phyloP scores from a whole-genome alignment of 441 rosid genomes.

The Adansonia rubrostipa region DNA sequence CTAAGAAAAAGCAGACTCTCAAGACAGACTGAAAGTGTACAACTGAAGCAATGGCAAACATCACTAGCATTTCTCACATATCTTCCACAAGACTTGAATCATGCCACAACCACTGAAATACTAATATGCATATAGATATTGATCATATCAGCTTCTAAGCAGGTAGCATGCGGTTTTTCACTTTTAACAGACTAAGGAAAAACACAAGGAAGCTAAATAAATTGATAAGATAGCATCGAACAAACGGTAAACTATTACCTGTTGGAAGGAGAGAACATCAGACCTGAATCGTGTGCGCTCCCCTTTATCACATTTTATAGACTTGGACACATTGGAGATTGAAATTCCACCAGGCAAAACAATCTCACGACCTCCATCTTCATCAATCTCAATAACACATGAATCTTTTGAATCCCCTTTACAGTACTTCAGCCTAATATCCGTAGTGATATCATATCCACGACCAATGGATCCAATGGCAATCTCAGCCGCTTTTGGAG shows the following conservation, averaged over 20 bases:
- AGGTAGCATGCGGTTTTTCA: background rate
- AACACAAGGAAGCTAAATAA: background rate
- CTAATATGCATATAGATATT: background rate
- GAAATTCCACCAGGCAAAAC: conserved; percentile 84
- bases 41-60: background rate
- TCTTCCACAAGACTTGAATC: background rate
- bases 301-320: conserved; percentile 90
- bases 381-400: conserved; percentile 72
- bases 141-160: conserved; percentile 5
- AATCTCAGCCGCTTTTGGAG: conserved; percentile 82
- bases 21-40: background rate
- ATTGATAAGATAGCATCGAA: background rate
- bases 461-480: conserved; percentile 89
- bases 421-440: conserved; percentile 81
- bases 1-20: conserved; percentile 11
- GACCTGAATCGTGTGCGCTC: conserved; percentile 83
- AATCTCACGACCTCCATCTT: conserved; percentile 59
- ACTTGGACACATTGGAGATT: conserved; percentile 72
- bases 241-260: conserved; percentile 47
- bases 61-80: background rate
- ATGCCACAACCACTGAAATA: background rate
- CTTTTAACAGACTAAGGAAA: background rate
- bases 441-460: conserved; percentile 81
- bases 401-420: conserved; percentile 63
- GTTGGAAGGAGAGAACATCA: conserved; percentile 86